Conservation (phyloP, 1,284 basidiomycete species). For the Leccinum variabile region DNA sequence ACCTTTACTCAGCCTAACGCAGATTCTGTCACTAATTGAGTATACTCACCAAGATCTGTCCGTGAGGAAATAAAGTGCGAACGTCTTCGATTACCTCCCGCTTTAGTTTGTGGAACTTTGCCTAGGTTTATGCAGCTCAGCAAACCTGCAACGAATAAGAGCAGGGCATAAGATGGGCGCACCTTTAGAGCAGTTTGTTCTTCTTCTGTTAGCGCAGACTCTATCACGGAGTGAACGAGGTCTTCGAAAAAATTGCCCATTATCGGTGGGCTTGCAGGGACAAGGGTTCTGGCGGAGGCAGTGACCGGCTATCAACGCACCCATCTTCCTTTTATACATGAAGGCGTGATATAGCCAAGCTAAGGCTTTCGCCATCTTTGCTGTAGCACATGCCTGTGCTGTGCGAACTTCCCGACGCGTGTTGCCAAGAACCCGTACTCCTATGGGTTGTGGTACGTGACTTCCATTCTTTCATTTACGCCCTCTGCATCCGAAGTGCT, state of each 20-base stretch:
- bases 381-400: conserved; percentile 3
- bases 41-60: conserved; percentile 29
- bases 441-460: not conserved
- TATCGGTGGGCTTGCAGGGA: not conserved
- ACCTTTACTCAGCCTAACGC: not conserved
- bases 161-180: not conserved
- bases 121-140: conserved; percentile 12
- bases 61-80: conserved; percentile 31
- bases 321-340: conserved; percentile 2
- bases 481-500: not conserved
- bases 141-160: not conserved
- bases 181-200: conserved; percentile 31
- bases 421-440: not conserved
- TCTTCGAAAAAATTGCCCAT: conserved; percentile 36
- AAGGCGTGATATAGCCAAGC: not conserved
- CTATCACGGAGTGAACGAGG: conserved; percentile 25
- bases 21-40: not conserved
- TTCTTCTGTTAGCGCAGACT: conserved; percentile 26
- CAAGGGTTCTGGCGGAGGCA: not conserved
- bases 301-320: not conserved
- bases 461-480: not conserved
- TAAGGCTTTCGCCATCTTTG: not conserved
- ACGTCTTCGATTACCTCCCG: conserved; percentile 32
- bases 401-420: not conserved
- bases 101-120: conserved; percentile 34